These are phyloP conservation scores for Nothophaeocryptopus gaeumannii DNA, from an alignment of 2,329 filamentous ascomycete species.

Conservation along the genomic window DNA sequence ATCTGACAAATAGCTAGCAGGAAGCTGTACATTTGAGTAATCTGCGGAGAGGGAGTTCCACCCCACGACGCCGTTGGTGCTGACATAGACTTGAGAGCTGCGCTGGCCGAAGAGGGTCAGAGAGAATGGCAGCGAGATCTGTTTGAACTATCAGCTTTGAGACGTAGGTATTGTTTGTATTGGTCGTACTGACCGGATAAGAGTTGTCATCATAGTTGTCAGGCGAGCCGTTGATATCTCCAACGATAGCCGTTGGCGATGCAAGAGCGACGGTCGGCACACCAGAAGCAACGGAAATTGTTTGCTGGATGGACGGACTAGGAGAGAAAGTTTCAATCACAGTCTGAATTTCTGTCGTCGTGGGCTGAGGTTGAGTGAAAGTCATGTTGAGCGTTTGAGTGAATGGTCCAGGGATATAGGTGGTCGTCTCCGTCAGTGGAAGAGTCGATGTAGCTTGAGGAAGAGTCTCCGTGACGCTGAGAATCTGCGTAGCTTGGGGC, in stretches of 20 bases:
- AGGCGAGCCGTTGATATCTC: constrained; percentile 2
- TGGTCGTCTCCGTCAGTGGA: background rate
- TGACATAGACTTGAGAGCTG: background rate
- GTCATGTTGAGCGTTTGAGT: background rate
- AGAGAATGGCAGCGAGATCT: background rate
- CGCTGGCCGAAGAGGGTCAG: background rate
- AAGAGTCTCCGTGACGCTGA: no score
- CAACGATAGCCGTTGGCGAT: constrained; percentile 7
- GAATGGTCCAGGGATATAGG: background rate
- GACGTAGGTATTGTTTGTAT: no score
- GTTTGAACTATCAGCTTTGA: background rate
- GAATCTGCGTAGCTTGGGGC: no score
- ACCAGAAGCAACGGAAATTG: background rate
- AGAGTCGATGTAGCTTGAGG: background rate
- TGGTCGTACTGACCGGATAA: constrained; percentile 1
- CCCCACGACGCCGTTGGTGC: background rate
- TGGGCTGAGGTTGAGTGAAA: background rate
- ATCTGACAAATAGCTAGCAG: constrained; percentile 5
- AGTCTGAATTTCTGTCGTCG: background rate
- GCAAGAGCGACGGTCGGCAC: constrained; percentile 8
- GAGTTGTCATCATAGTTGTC: background rate
- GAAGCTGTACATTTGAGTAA: constrained; percentile 6
- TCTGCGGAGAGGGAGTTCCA: background rate
- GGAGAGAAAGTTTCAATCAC: no score
- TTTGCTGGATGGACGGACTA: no score